Evolutionary conservation across 495 filamentous ascomycete genomes (phyloP).

Genomic region (Hypoxylon rickii): DNA sequence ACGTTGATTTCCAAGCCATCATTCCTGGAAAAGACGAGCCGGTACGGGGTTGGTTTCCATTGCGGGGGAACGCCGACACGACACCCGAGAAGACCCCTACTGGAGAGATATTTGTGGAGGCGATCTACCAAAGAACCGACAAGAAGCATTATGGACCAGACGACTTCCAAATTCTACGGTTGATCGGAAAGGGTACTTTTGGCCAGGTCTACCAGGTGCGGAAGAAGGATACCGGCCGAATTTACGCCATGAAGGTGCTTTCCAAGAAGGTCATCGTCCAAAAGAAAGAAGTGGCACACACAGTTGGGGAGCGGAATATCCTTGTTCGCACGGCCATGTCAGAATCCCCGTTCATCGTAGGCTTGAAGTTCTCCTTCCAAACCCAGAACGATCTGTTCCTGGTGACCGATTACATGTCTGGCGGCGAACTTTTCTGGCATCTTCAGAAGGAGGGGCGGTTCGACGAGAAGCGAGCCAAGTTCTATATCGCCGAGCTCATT

Average conservation of each 20-base stretch:
- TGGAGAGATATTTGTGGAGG: conserved; percentile 88
- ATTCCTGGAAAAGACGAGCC: conserved; percentile 66
- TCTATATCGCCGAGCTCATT: conserved; percentile 98
- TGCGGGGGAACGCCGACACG: conserved; percentile 66
- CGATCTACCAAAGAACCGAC: conserved; percentile 85
- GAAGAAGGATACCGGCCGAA: conserved; percentile 93
- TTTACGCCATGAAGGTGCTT: conserved; percentile 98
- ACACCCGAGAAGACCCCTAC: conserved; percentile 64
- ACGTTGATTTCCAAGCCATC: conserved; percentile 76
- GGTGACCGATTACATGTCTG: conserved; percentile 99
- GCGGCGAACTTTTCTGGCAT: conserved; percentile 98
- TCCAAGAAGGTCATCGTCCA: conserved; percentile 99
- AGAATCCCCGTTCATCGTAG: conserved; percentile 96
- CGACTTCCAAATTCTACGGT: conserved; percentile 92
- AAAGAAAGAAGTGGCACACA: conserved; percentile 98
- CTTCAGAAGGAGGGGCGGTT: conserved; percentile 97
- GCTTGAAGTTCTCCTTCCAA: conserved; percentile 98
- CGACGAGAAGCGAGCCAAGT: conserved; percentile 91
- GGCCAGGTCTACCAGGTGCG: conserved; percentile 99
- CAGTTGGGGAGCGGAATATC: conserved; percentile 95
- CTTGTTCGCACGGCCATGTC: conserved; percentile 93
- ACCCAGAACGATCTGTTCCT: conserved; percentile 95
- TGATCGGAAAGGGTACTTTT: conserved; percentile 98
- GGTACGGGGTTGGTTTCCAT: conserved; percentile 82
- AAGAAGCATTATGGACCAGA: conserved; percentile 94